Percentiles rank a stretch among this genome's conserved stretches.
phyloP scores from a whole-genome alignment of 257 asterid species.

The Capsicum chinense region DNA sequence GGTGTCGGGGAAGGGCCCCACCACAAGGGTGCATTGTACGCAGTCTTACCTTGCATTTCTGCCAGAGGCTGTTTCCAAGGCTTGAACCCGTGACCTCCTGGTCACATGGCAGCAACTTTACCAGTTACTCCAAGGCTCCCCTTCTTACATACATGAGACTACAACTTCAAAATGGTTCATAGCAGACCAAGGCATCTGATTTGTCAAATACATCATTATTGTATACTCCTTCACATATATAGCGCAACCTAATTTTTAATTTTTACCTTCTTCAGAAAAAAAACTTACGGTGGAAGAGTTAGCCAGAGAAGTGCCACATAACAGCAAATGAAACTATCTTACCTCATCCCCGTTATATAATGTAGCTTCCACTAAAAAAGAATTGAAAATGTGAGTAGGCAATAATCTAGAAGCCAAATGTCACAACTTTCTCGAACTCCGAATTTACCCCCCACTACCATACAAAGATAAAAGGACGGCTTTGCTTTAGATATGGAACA shows the following conservation, averaged over 20 bases:
- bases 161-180: not conserved
- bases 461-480: not conserved
- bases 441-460: not conserved
- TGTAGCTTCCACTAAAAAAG: not conserved
- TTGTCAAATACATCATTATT: slow-evolving; percentile 6
- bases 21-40: no score
- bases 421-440: not conserved
- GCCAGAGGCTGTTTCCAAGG: no score
- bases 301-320: not conserved
- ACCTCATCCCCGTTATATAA: not conserved
- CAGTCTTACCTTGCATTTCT: no score
- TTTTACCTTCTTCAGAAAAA: not conserved
- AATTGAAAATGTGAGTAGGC: not conserved
- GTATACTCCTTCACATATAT: not conserved
- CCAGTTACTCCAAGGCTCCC: no score
- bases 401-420: slow-evolving; percentile 17
- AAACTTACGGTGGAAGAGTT: not conserved
- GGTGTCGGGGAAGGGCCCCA: no score
- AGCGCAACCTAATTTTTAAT: not conserved
- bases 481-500: not conserved
- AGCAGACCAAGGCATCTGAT: not conserved
- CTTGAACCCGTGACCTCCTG: no score
- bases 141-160: not conserved
- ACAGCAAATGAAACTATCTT: not conserved
- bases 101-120: no score